Percentiles rank a stretch among this genome's conserved stretches.
Evolutionary conservation across 116 monocot genomes (phyloP).

Genomic region (Iris pallida): DNA sequence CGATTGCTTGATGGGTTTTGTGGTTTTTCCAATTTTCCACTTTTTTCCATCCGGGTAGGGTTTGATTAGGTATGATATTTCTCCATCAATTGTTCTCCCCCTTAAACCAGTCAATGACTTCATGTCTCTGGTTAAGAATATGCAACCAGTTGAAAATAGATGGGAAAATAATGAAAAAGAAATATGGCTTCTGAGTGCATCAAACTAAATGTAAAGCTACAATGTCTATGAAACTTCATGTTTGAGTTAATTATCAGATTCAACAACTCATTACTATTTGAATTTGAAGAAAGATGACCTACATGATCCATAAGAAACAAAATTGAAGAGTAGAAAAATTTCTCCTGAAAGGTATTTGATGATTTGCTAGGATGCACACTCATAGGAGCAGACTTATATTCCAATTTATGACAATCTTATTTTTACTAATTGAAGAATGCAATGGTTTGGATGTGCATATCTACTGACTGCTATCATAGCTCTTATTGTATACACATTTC

Average conservation of each 20-base stretch:
- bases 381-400: slow-evolving; percentile 16
- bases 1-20: too few species aligned
- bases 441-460: slow-evolving; percentile 13
- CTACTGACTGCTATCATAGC: slow-evolving; percentile 19
- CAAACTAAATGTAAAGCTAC: not conserved
- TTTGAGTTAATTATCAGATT: too few species aligned
- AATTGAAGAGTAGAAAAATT: slow-evolving; percentile 74
- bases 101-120: slow-evolving; percentile 89
- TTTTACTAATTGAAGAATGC: slow-evolving; percentile 7
- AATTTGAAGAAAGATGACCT: slow-evolving; percentile 5
- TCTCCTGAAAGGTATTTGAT: slow-evolving; percentile 54
- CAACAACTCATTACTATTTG: too few species aligned
- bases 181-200: not conserved
- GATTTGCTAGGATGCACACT: slow-evolving; percentile 20
- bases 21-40: too few species aligned
- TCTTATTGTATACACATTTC: slow-evolving; percentile 11
- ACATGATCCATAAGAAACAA: slow-evolving; percentile 81
- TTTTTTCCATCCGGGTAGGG: too few species aligned
- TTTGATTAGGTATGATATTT: too few species aligned
- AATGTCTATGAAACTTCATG: not conserved
- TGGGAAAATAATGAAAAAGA: not conserved
- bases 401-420: slow-evolving; percentile 6
- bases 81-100: slow-evolving; percentile 66
- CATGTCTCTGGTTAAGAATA: slow-evolving; percentile 51
- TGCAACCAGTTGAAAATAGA: not conserved